These are phyloP conservation scores for Skeletonema potamos DNA, from an alignment of 108 stramenopile genomes.

Conservation along the genomic window DNA sequence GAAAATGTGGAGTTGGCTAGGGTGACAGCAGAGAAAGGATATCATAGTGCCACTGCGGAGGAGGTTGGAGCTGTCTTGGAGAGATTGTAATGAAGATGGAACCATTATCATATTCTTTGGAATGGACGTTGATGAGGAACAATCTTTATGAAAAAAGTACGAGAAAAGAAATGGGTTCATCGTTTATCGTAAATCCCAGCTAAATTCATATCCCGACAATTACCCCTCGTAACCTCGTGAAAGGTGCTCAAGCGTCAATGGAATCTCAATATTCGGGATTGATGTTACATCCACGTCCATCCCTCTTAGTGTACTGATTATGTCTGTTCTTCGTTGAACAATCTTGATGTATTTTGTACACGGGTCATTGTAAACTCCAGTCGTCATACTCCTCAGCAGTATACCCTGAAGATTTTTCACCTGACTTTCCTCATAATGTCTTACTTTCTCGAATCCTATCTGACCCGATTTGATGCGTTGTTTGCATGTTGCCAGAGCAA, in stretches of 20 bases:
- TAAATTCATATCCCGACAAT: not conserved
- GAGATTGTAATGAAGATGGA: slow-evolving; percentile 52
- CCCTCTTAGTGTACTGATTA: not conserved
- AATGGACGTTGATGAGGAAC: too few species aligned
- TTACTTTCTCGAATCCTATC: not conserved
- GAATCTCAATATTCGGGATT: not conserved
- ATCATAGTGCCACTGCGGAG: slow-evolving; percentile 80
- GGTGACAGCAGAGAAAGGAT: slow-evolving; percentile 91
- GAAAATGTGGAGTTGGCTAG: slow-evolving; percentile 96
- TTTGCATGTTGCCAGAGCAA: not conserved
- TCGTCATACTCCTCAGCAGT: not conserved
- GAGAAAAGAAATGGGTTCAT: not conserved
- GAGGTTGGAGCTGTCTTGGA: slow-evolving; percentile 85
- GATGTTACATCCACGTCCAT: not conserved
- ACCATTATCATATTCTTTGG: not conserved
- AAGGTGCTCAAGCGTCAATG: not conserved
- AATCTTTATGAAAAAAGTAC: too few species aligned
- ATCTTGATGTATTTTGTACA: not conserved
- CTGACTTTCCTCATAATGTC: not conserved
- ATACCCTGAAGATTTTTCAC: not conserved
- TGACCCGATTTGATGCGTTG: not conserved
- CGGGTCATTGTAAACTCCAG: not conserved
- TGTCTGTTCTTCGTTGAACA: not conserved
- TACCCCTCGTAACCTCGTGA: not conserved
- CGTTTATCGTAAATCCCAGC: not conserved